These are phyloP conservation scores for Coniella lustricola DNA, from an alignment of 2,329 filamentous ascomycete genomes.

Conservation along the genomic window DNA sequence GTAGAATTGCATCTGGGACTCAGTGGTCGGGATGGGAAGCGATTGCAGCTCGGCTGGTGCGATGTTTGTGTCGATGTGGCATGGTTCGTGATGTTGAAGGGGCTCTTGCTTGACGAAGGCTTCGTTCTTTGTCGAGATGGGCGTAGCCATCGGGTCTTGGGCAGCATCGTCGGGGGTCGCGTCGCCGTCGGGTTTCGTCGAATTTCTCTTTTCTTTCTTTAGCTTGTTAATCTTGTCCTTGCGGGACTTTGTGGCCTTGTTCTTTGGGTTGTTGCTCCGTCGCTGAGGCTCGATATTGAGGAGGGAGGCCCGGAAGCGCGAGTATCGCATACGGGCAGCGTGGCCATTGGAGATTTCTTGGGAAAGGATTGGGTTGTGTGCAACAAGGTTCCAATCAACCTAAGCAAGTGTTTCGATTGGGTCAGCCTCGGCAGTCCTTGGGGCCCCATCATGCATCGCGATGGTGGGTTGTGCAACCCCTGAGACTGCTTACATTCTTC, in stretches of 20 bases:
- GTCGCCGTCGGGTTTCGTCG: conserved; percentile 34
- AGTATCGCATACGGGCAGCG: conserved; percentile 54
- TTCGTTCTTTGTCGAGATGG: conserved; percentile 33
- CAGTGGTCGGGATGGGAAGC: conserved; percentile 27
- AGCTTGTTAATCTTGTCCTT: conserved; percentile 27
- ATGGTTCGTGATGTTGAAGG: conserved; percentile 16
- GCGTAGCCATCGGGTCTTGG: conserved; percentile 17
- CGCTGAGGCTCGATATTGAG: conserved; percentile 41
- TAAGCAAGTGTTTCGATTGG: conserved; percentile 23
- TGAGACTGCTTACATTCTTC: conserved; percentile 45
- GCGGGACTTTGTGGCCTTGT: conserved; percentile 40
- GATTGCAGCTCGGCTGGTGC: conserved; percentile 25
- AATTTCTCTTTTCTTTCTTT: conserved; percentile 31
- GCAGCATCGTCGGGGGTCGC: conserved; percentile 17
- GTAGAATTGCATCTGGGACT: conserved; percentile 24
- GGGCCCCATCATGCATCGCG: neutral
- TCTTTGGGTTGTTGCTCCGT: conserved; percentile 38
- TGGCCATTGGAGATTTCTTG: conserved; percentile 53
- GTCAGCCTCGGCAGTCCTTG: conserved; percentile 16
- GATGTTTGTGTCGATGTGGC: conserved; percentile 19
- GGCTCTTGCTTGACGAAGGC: conserved; percentile 16
- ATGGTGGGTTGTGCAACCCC: neutral
- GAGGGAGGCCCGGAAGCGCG: conserved; percentile 43
- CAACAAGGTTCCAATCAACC: conserved; percentile 55
- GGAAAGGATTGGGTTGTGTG: conserved; percentile 44